Conservation (phyloP, 345 rosid genomes). For the Xanthoceras sorbifolium region DNA sequence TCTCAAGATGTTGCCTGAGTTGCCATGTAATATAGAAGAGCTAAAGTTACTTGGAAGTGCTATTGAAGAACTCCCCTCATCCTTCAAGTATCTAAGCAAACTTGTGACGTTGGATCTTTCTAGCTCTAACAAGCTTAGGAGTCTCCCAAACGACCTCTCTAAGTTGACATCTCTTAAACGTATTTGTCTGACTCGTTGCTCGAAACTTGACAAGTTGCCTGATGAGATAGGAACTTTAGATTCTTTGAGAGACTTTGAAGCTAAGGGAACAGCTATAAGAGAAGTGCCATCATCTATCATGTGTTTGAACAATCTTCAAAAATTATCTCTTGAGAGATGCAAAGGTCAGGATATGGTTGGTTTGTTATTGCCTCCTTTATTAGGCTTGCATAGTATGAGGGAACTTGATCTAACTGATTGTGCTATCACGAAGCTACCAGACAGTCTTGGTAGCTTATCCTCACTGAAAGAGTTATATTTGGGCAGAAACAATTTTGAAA, state of each 20-base stretch:
- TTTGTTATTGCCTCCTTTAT: background rate
- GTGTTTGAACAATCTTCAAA: background rate
- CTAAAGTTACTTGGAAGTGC: slow-evolving; percentile 13
- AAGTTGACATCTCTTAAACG: background rate
- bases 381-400: background rate
- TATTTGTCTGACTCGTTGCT: slow-evolving; percentile 10
- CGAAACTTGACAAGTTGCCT: background rate
- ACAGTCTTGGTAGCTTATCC: background rate
- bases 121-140: background rate
- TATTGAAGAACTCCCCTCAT: slow-evolving; percentile 14
- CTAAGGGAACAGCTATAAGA: background rate
- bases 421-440: background rate
- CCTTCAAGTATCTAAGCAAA: background rate
- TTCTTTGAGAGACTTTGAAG: background rate
- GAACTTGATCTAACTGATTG: background rate
- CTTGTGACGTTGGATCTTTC: background rate
- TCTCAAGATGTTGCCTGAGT: slow-evolving; percentile 21
- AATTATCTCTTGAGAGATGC: background rate
- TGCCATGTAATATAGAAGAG: background rate
- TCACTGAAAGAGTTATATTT: background rate
- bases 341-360: background rate
- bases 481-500: background rate
- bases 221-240: background rate
- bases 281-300: background rate
- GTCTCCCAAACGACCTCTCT: slow-evolving; percentile 13